A percentile compares a stretch with the other conserved stretches of the same genome.
phyloP scores from a whole-genome alignment of 139 green algal genomes.

The Astrephomene gubernaculifera region DNA sequence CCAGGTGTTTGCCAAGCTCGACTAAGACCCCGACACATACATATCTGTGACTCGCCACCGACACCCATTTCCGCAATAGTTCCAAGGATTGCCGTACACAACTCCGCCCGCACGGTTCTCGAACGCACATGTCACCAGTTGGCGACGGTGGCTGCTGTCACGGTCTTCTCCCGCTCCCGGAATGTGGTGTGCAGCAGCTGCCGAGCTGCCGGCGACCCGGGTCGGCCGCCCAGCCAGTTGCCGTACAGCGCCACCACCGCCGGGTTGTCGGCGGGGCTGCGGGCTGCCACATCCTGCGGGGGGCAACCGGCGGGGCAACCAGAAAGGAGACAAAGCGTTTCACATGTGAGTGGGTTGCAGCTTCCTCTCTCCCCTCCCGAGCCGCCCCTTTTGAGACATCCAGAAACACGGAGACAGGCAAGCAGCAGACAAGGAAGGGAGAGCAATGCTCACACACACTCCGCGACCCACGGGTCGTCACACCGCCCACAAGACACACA shows the following conservation, averaged over 20 bases:
- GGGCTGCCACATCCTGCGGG: constrained; percentile 27
- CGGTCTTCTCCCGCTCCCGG: constrained; percentile 66
- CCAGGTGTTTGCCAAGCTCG: too few relatives aligned
- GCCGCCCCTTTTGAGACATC: too few relatives aligned
- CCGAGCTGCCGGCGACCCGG: constrained; percentile 49
- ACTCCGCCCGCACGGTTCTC: too few relatives aligned
- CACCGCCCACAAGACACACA: neutral
- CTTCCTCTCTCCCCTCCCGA: neutral
- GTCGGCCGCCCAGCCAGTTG: constrained; percentile 41
- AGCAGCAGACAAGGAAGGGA: too few relatives aligned
- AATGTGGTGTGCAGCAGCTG: constrained; percentile 83
- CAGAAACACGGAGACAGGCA: too few relatives aligned
- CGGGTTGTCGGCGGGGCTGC: constrained; percentile 49
- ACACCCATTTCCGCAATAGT: too few relatives aligned
- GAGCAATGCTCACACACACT: neutral
- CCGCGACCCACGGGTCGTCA: neutral
- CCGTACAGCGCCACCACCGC: constrained; percentile 70
- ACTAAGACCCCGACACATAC: too few relatives aligned
- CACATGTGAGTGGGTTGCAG: neutral
- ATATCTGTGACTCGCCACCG: too few relatives aligned
- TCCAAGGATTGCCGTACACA: too few relatives aligned
- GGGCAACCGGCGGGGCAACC: neutral
- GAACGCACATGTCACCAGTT: constrained; percentile 48
- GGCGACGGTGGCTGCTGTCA: neutral
- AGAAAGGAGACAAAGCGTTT: too few relatives aligned